phyloP scores from a whole-genome alignment of 169 alveolate species.

The Plasmodium fragile region DNA sequence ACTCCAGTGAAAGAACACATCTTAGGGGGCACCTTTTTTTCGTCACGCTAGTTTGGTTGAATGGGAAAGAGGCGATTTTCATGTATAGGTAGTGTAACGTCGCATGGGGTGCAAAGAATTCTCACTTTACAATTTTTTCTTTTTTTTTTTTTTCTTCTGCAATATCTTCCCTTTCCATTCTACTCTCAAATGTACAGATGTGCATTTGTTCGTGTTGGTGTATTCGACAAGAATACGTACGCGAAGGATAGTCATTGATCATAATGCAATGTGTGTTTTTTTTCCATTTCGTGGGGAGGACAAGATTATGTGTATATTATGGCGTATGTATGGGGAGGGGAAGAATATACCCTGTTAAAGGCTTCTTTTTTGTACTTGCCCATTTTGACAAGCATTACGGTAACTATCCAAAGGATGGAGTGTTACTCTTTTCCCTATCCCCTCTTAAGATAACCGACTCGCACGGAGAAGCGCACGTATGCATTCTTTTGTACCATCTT shows the following conservation, averaged over 20 bases:
- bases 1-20: not conserved
- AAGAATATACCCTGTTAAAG: not conserved
- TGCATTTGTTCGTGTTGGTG: not conserved
- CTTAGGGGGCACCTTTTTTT: not conserved
- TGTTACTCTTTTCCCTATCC: not conserved
- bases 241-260: not conserved
- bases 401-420: not conserved
- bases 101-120: not conserved
- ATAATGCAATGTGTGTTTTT: not conserved
- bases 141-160: no score
- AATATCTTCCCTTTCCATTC: not conserved
- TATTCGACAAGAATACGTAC: not conserved
- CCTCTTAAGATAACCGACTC: not conserved
- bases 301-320: no score
- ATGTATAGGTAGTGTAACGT: not conserved
- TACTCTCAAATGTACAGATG: not conserved
- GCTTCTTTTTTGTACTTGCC: not conserved
- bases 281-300: not conserved
- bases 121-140: not conserved
- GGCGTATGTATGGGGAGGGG: not conserved
- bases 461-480: not conserved
- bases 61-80: not conserved
- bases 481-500: not conserved
- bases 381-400: not conserved
- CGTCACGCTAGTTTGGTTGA: not conserved